Conservation (phyloP, 768 basidiomycete species). For the Mycena rosella region DNA sequence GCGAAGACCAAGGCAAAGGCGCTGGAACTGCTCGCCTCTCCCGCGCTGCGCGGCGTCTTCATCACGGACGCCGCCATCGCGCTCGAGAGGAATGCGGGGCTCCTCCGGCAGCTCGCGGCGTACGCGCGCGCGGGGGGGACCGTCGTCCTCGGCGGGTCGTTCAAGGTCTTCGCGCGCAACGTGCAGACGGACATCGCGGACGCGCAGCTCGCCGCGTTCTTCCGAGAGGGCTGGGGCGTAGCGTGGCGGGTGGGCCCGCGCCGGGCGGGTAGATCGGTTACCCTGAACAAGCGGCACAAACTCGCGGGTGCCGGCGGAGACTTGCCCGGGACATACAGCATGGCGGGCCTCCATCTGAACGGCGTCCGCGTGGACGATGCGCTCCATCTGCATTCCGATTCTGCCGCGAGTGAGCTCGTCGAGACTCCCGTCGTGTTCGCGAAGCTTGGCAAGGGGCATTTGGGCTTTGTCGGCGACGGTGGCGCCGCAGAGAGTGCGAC, state of each 20-base stretch:
- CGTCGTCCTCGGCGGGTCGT: slow-evolving; percentile 48
- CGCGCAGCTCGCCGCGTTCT: slow-evolving; percentile 40
- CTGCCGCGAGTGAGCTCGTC: background rate
- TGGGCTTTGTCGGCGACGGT: slow-evolving; percentile 54
- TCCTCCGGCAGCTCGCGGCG: slow-evolving; percentile 47
- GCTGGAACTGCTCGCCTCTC: slow-evolving; percentile 42
- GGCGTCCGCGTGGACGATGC: slow-evolving; percentile 39
- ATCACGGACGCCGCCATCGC: slow-evolving; percentile 50
- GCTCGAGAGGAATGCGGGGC: slow-evolving; percentile 38
- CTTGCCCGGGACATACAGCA: slow-evolving; percentile 38
- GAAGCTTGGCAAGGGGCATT: slow-evolving; percentile 49
- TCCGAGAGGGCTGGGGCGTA: slow-evolving; percentile 48
- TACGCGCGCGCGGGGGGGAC: slow-evolving; percentile 54
- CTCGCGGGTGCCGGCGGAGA: slow-evolving; percentile 35
- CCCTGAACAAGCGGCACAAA: slow-evolving; percentile 35
- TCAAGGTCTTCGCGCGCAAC: slow-evolving; percentile 28
- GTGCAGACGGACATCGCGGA: slow-evolving; percentile 27
- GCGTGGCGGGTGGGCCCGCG: slow-evolving; percentile 43
- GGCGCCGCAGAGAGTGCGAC: slow-evolving; percentile 46
- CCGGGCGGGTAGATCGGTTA: background rate
- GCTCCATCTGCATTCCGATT: slow-evolving; percentile 22
- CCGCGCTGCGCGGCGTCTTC: slow-evolving; percentile 50
- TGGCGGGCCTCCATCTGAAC: slow-evolving; percentile 44
- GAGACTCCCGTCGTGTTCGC: slow-evolving; percentile 44
- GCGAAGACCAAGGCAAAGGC: slow-evolving; percentile 26